Conservation (phyloP, 1,284 basidiomycete genomes). For the Athelia sp. region DNA sequence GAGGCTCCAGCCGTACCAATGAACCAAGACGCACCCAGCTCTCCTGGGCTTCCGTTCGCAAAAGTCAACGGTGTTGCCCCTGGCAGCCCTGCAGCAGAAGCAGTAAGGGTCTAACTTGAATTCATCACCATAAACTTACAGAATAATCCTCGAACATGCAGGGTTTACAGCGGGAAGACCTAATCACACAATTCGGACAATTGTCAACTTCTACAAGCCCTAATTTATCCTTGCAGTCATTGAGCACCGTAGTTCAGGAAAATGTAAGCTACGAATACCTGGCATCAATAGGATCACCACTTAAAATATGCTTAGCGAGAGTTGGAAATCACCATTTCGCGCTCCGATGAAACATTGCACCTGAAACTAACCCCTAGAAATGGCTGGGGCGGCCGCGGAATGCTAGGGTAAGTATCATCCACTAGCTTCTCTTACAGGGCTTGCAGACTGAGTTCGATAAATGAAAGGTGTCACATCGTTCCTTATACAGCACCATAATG, state of each 20-base stretch:
- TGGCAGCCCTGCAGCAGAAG: slow-evolving; percentile 71
- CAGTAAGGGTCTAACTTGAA: slow-evolving; percentile 45
- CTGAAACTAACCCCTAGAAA: slow-evolving; percentile 49
- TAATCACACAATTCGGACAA: slow-evolving; percentile 69
- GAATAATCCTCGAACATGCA: slow-evolving; percentile 22
- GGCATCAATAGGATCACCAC: background rate
- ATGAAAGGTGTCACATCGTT: slow-evolving; percentile 67
- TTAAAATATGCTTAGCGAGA: slow-evolving; percentile 31
- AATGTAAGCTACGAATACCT: slow-evolving; percentile 46
- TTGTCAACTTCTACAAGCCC: slow-evolving; percentile 51
- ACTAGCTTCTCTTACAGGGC: background rate
- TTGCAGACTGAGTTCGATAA: slow-evolving; percentile 5
- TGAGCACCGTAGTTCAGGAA: slow-evolving; percentile 23
- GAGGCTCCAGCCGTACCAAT: slow-evolving; percentile 10
- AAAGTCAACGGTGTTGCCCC: slow-evolving; percentile 75
- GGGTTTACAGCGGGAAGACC: slow-evolving; percentile 69
- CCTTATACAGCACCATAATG: slow-evolving; percentile 35
- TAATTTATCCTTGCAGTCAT: slow-evolving; percentile 47
- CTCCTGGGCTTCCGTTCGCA: slow-evolving; percentile 53
- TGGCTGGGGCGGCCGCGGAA: slow-evolving; percentile 72
- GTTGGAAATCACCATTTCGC: slow-evolving; percentile 35
- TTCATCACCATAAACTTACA: slow-evolving; percentile 4
- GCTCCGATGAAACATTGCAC: slow-evolving; percentile 25
- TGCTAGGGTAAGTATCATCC: slow-evolving; percentile 60
- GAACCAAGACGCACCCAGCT: slow-evolving; percentile 6